Evolutionary conservation across 1,284 basidiomycete genomes (phyloP).

Genomic region (Leccinum fallax): DNA sequence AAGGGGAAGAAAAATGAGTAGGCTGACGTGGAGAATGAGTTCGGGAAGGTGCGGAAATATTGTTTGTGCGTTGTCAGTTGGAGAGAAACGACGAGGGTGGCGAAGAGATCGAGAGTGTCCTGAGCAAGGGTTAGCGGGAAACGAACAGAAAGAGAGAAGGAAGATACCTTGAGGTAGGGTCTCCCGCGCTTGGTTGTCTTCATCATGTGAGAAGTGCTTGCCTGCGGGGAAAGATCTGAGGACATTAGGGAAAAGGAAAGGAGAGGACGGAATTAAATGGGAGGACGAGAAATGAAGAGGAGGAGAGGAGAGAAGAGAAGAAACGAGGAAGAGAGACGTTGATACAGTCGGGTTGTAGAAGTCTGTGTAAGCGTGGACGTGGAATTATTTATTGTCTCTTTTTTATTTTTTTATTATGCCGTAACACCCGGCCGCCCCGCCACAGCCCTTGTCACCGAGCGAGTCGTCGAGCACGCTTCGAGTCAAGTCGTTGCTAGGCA

Average conservation of each 20-base stretch:
- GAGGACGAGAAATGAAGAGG: slow-evolving; percentile 26
- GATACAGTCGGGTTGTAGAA: slow-evolving; percentile 30
- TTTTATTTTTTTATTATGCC: slow-evolving; percentile 18
- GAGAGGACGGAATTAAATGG: slow-evolving; percentile 29
- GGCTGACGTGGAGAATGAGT: slow-evolving; percentile 93
- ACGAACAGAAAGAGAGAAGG: slow-evolving; percentile 5
- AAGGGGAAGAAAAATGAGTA: slow-evolving; percentile 8
- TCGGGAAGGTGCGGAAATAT: slow-evolving; percentile 93
- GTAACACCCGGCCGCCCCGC: slow-evolving; percentile 29
- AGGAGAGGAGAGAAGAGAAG: slow-evolving; percentile 26
- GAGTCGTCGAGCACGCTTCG: not conserved
- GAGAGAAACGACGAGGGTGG: slow-evolving; percentile 94
- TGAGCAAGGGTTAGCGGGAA: slow-evolving; percentile 35
- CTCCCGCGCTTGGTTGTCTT: slow-evolving; percentile 94
- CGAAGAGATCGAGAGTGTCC: slow-evolving; percentile 98
- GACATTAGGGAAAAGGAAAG: slow-evolving; percentile 40
- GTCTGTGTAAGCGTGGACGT: slow-evolving; percentile 7
- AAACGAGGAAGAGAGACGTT: slow-evolving; percentile 32
- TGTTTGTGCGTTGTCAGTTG: slow-evolving; percentile 89
- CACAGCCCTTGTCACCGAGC: slow-evolving; percentile 14
- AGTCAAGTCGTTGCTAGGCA: not conserved
- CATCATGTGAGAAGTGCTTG: slow-evolving; percentile 89
- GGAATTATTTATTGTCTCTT: slow-evolving; percentile 31
- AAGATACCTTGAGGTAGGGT: slow-evolving; percentile 84
- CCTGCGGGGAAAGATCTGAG: slow-evolving; percentile 40